A percentile compares a stretch with the other conserved stretches of the same genome.
These are phyloP conservation scores for Penicillium diatomitis DNA, from an alignment of 495 filamentous ascomycete genomes.

Conservation along the genomic window DNA sequence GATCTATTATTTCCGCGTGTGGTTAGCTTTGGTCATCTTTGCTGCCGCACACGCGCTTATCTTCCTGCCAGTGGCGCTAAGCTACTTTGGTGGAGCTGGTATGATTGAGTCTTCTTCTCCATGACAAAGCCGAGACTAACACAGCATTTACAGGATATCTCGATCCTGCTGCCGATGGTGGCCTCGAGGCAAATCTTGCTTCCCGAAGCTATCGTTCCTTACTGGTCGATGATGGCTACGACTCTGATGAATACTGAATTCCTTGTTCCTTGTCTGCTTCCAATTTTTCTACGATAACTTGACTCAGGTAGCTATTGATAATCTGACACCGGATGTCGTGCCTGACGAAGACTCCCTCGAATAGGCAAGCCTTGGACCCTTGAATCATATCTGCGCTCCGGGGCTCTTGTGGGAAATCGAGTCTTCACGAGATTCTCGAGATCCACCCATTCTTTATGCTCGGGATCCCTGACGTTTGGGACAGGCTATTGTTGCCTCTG, in stretches of 20 bases:
- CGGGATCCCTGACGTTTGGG: too few species aligned
- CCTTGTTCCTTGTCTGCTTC: not conserved
- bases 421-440: too few species aligned
- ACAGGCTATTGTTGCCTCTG: too few species aligned
- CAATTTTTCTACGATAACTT: not conserved
- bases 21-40: slow-evolving; percentile 81
- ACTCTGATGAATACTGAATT: slow-evolving; percentile 42
- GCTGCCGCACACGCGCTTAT: slow-evolving; percentile 85
- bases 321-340: too few species aligned
- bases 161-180: slow-evolving; percentile 73
- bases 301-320: not conserved
- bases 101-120: slow-evolving; percentile 14
- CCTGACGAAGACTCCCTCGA: too few species aligned
- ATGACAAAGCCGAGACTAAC: not conserved
- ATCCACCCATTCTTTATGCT: too few species aligned
- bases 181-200: slow-evolving; percentile 75
- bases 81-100: slow-evolving; percentile 77
- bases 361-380: too few species aligned
- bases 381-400: too few species aligned
- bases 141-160: slow-evolving; percentile 51
- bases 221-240: slow-evolving; percentile 42
- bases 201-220: slow-evolving; percentile 41
- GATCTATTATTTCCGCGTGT: slow-evolving; percentile 97
- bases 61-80: slow-evolving; percentile 85
- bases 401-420: too few species aligned